phyloP scores from a whole-genome alignment of 768 basidiomycete species.

The Chiua virens region DNA sequence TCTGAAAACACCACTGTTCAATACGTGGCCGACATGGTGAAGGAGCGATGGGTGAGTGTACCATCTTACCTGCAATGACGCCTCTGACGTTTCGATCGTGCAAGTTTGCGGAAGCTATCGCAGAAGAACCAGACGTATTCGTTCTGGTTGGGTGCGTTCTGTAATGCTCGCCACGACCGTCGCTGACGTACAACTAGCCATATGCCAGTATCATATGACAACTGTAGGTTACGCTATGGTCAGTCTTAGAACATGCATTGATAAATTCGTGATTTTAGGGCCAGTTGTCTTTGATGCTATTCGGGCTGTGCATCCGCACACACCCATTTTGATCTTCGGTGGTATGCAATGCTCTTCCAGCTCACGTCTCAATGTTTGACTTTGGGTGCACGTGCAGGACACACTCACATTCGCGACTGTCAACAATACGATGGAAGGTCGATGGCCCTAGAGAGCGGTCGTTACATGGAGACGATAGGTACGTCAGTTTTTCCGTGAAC shows the following conservation, averaged over 20 bases:
- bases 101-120: slow-evolving; percentile 76
- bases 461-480: slow-evolving; percentile 95
- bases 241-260: neutral
- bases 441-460: slow-evolving; percentile 68
- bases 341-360: slow-evolving; percentile 34
- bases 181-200: slow-evolving; percentile 48
- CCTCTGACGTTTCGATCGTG: neutral
- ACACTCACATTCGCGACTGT: slow-evolving; percentile 38
- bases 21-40: slow-evolving; percentile 69
- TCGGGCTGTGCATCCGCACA: slow-evolving; percentile 66
- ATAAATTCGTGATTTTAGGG: slow-evolving; percentile 43
- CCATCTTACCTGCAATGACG: neutral
- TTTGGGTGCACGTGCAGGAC: slow-evolving; percentile 40
- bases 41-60: slow-evolving; percentile 68
- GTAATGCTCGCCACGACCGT: neutral
- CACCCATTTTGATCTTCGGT: slow-evolving; percentile 83
- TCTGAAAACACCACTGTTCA: slow-evolving; percentile 74
- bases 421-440: slow-evolving; percentile 24
- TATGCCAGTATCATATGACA: slow-evolving; percentile 75
- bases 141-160: slow-evolving; percentile 59
- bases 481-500: slow-evolving; percentile 11
- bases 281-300: slow-evolving; percentile 71
- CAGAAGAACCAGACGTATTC: slow-evolving; percentile 82
- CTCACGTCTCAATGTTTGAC: neutral
- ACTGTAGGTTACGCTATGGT: slow-evolving; percentile 44